Percentiles rank a stretch among this genome's conserved stretches.
Evolutionary conservation across 352 stramenopile genomes (phyloP).

Genomic region (Phytophthora sojae): DNA sequence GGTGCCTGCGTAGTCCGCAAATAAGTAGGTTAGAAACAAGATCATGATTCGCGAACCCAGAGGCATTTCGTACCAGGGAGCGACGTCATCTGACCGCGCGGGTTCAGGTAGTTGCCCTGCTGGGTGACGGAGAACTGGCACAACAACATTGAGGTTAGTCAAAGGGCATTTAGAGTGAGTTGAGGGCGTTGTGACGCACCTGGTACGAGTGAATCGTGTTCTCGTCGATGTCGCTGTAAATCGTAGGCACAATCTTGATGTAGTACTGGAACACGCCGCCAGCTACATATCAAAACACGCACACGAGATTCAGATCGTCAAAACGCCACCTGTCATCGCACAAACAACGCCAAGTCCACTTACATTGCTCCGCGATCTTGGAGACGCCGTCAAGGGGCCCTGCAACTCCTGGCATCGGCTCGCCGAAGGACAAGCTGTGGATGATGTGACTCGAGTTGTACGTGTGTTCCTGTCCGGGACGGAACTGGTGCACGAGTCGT

Average conservation of each 20-base stretch:
- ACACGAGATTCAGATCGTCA: slow-evolving; percentile 12
- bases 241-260: slow-evolving; percentile 89
- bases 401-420: slow-evolving; percentile 45
- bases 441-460: slow-evolving; percentile 88
- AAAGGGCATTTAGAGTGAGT: background rate
- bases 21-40: too few species aligned
- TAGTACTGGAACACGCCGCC: slow-evolving; percentile 90
- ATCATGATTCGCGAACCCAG: too few species aligned
- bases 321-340: background rate
- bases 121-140: slow-evolving; percentile 85
- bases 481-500: slow-evolving; percentile 84
- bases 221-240: slow-evolving; percentile 81
- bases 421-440: slow-evolving; percentile 81
- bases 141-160: slow-evolving; percentile 1
- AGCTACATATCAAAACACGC: slow-evolving; percentile 36
- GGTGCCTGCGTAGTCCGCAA: slow-evolving; percentile 42
- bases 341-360: slow-evolving; percentile 5
- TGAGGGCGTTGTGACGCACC: slow-evolving; percentile 18
- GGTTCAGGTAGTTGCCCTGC: slow-evolving; percentile 78
- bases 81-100: slow-evolving; percentile 68
- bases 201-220: slow-evolving; percentile 75
- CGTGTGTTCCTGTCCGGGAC: slow-evolving; percentile 73
- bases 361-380: slow-evolving; percentile 60
- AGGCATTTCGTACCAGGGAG: slow-evolving; percentile 52
- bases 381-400: slow-evolving; percentile 64